phyloP scores from a whole-genome alignment of 306 rosid genomes.

The Coriaria nepalensis region DNA sequence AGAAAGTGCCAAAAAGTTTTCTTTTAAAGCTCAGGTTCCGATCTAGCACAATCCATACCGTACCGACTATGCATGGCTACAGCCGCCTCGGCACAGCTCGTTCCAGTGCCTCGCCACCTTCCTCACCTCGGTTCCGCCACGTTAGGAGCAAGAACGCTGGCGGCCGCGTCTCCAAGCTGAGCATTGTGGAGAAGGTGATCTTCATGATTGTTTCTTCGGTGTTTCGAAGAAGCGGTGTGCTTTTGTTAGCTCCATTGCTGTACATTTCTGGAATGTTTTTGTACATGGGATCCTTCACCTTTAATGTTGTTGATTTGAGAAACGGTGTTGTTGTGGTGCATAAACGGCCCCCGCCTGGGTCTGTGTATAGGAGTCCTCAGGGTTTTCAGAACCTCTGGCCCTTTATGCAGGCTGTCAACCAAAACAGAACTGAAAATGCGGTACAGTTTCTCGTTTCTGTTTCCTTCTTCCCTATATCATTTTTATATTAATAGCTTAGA shows the following conservation, averaged over 20 bases:
- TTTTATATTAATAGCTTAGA: not conserved
- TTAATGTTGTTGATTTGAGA: slow-evolving; percentile 49
- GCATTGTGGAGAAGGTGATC: slow-evolving; percentile 37
- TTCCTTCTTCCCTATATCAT: not conserved
- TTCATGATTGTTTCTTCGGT: slow-evolving; percentile 49
- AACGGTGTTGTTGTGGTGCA: slow-evolving; percentile 46
- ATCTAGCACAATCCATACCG: too few species aligned
- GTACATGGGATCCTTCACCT: slow-evolving; percentile 78
- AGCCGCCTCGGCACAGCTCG: slow-evolving; percentile 49
- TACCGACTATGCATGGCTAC: slow-evolving; percentile 81
- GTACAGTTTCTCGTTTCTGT: slow-evolving; percentile 19
- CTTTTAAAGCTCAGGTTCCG: too few species aligned
- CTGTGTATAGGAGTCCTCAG: slow-evolving; percentile 75
- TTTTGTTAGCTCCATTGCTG: slow-evolving; percentile 71
- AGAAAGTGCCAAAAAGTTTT: too few species aligned
- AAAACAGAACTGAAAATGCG: slow-evolving; percentile 36
- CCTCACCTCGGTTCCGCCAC: slow-evolving; percentile 62
- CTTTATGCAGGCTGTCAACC: slow-evolving; percentile 38
- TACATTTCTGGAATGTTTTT: slow-evolving; percentile 77
- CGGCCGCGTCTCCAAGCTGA: slow-evolving; percentile 31
- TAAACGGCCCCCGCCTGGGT: slow-evolving; percentile 55
- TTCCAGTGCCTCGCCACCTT: slow-evolving; percentile 41
- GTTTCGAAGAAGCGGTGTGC: slow-evolving; percentile 61
- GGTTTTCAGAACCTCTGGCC: slow-evolving; percentile 76
- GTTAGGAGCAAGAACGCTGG: slow-evolving; percentile 36